Evolutionary conservation across 2,329 filamentous ascomycete genomes (phyloP).

Genomic region (Aspergillus alliaceus): DNA sequence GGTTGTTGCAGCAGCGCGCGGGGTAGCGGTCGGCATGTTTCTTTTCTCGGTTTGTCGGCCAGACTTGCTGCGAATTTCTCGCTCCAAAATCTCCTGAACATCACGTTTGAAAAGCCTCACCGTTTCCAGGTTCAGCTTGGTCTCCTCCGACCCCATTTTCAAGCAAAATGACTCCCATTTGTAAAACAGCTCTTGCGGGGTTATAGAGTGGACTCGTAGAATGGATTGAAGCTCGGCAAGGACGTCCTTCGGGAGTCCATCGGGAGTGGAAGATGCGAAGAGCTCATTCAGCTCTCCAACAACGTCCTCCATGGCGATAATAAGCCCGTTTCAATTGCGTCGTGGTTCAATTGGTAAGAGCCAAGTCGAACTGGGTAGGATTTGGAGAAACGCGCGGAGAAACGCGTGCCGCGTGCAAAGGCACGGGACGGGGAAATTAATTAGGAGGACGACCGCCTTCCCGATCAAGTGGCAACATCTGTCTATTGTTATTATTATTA

Average conservation of each 20-base stretch:
- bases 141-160: constrained; percentile 83
- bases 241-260: constrained; percentile 72
- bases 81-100: constrained; percentile 79
- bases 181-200: constrained; percentile 85
- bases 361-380: background rate
- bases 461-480: background rate
- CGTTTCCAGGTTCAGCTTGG: constrained; percentile 67
- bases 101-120: constrained; percentile 80
- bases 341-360: background rate
- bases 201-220: constrained; percentile 76
- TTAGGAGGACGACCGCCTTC: constrained; percentile 9
- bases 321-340: background rate
- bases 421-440: constrained; percentile 1
- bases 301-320: constrained; percentile 48
- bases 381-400: background rate
- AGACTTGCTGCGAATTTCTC: constrained; percentile 67
- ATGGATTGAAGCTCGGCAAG: constrained; percentile 81
- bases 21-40: constrained; percentile 55
- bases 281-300: constrained; percentile 57
- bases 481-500: background rate
- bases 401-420: constrained; percentile 4
- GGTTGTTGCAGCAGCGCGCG: constrained; percentile 58
- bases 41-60: constrained; percentile 64
- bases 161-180: constrained; percentile 99
- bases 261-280: constrained; percentile 57